Percentiles rank a stretch among this genome's conserved stretches.
Evolutionary conservation across 2,329 filamentous ascomycete genomes (phyloP).

Genomic region (Penicillium expansum): DNA sequence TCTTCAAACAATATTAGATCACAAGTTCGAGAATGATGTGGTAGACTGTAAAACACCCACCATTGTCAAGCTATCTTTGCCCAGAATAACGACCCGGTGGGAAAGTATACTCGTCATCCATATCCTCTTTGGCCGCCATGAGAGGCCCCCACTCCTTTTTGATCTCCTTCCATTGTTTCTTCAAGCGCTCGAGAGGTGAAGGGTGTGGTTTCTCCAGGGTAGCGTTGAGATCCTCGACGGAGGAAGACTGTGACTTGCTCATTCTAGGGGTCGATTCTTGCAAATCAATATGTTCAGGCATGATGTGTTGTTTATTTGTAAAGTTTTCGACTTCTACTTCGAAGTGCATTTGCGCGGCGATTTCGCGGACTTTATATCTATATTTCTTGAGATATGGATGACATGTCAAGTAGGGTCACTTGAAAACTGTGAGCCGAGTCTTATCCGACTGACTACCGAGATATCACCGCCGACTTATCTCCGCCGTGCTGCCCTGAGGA

Average conservation of each 20-base stretch:
- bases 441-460: background rate
- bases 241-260: background rate
- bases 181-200: constrained; percentile 5
- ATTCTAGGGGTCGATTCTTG: background rate
- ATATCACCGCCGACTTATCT: constrained; percentile 1
- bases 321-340: background rate
- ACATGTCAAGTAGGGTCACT: background rate
- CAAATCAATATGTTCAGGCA: background rate
- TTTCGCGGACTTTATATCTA: constrained; percentile 1
- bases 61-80: constrained; percentile 7
- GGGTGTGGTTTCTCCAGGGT: background rate
- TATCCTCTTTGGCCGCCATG: constrained; percentile 19
- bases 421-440: constrained; percentile 6
- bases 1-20: background rate
- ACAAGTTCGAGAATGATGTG: background rate
- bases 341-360: background rate
- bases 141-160: constrained; percentile 19
- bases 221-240: background rate
- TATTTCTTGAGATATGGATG: background rate
- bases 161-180: constrained; percentile 7
- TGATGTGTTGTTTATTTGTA: background rate
- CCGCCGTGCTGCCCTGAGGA: background rate
- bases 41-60: background rate
- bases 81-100: constrained; percentile 18
- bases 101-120: constrained; percentile 26